Conservation (phyloP, 768 basidiomycete species). For the Pleurotus salmoneostramineus region DNA sequence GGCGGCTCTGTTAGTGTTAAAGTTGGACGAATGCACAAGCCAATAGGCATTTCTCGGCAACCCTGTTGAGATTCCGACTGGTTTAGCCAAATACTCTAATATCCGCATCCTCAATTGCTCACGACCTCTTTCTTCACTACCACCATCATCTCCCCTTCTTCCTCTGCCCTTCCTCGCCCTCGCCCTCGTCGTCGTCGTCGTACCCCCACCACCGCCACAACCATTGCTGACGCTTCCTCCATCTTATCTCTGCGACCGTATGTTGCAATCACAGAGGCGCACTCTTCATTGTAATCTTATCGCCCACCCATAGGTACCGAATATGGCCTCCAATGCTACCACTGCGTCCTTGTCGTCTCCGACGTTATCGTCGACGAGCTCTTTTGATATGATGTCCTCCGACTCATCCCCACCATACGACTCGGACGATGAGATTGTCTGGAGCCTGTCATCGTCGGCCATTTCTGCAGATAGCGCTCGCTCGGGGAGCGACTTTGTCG, state of each 20-base stretch:
- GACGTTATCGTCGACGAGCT: conserved; percentile 18
- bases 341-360: conserved; percentile 15
- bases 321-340: neutral
- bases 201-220: neutral
- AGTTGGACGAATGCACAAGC: neutral
- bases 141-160: conserved; percentile 11
- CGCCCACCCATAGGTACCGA: neutral
- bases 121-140: conserved; percentile 4
- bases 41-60: conserved; percentile 4
- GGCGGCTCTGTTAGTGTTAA: conserved; percentile 43
- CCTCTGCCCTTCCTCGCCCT: conserved; percentile 10
- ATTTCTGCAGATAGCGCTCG: conserved; percentile 22
- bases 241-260: neutral
- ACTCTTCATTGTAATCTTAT: conserved; percentile 1
- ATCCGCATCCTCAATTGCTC: neutral
- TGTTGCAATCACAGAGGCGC: neutral
- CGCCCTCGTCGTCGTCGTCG: neutral
- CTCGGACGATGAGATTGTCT: conserved; percentile 59
- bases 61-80: neutral
- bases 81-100: neutral
- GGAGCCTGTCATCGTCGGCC: conserved; percentile 28
- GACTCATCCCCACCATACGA: conserved; percentile 18
- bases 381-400: conserved; percentile 18
- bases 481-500: conserved; percentile 47
- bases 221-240: neutral